A percentile compares a stretch with the other conserved stretches of the same genome.
Conservation (phyloP, 2,329 filamentous ascomycete species). For the Bipolaris victoriae region DNA sequence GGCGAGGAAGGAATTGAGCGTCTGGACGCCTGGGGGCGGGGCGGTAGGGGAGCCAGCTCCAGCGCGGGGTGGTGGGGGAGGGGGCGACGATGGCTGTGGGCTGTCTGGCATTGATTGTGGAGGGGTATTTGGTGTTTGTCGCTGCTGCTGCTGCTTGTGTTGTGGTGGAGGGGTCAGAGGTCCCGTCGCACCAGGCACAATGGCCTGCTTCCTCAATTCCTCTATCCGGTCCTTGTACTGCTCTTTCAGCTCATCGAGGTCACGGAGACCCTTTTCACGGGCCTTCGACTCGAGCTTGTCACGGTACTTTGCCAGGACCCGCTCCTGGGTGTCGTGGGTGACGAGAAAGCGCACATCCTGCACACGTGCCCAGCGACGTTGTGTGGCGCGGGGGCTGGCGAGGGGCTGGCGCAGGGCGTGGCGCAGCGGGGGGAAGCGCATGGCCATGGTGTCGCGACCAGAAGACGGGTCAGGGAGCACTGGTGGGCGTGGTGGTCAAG, state of each 20-base stretch:
- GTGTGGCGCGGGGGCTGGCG: slow-evolving; percentile 49
- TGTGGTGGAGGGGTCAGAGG: slow-evolving; percentile 38
- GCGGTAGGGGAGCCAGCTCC: slow-evolving; percentile 34
- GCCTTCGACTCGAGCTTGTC: slow-evolving; percentile 85
- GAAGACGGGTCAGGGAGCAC: not conserved
- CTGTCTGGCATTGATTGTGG: slow-evolving; percentile 19
- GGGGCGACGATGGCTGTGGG: slow-evolving; percentile 29
- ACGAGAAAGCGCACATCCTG: slow-evolving; percentile 90
- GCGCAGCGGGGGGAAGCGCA: slow-evolving; percentile 39
- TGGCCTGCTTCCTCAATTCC: slow-evolving; percentile 70
- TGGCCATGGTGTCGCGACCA: slow-evolving; percentile 17
- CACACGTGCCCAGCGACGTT: slow-evolving; percentile 88
- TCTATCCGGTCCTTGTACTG: slow-evolving; percentile 86
- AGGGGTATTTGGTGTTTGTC: slow-evolving; percentile 23
- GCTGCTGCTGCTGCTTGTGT: not conserved
- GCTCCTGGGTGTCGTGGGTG: slow-evolving; percentile 71
- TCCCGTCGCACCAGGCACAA: slow-evolving; percentile 59
- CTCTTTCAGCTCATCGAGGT: slow-evolving; percentile 77
- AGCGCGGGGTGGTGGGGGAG: slow-evolving; percentile 33
- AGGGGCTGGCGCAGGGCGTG: slow-evolving; percentile 41
- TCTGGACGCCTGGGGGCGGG: slow-evolving; percentile 62
- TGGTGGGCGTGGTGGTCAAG: too few species aligned
- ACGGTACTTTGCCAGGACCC: slow-evolving; percentile 82
- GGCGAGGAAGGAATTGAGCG: slow-evolving; percentile 74
- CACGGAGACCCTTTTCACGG: slow-evolving; percentile 69